A percentile compares a stretch with the other conserved stretches of the same genome.
These are phyloP conservation scores for Cercospora berteroae DNA, from an alignment of 2,329 filamentous ascomycete genomes.

Conservation along the genomic window DNA sequence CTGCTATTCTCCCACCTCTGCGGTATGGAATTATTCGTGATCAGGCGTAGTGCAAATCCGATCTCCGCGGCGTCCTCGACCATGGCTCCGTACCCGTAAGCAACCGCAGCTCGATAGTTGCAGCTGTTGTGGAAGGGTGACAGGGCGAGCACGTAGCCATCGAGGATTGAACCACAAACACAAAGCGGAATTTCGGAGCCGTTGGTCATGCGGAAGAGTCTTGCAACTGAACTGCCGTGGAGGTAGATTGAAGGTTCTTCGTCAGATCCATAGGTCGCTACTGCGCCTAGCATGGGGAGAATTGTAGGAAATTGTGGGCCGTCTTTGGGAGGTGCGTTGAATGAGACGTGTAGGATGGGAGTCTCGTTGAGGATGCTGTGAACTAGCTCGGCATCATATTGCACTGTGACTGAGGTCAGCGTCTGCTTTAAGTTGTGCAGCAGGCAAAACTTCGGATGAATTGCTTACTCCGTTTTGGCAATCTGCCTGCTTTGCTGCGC, in stretches of 20 bases:
- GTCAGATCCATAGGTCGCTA: conserved; percentile 68
- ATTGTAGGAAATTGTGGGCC: conserved; percentile 67
- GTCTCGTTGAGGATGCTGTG: conserved; percentile 72
- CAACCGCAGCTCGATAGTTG: conserved; percentile 75
- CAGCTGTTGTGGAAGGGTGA: conserved; percentile 80
- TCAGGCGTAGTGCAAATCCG: conserved; percentile 71
- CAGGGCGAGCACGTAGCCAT: conserved; percentile 75
- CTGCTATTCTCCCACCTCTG: conserved; percentile 68
- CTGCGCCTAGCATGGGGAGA: conserved; percentile 82
- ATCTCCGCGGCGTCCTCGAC: conserved; percentile 75
- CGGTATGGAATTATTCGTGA: conserved; percentile 71
- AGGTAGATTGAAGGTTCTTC: conserved; percentile 70
- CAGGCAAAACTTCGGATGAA: neutral
- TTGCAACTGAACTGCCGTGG: conserved; percentile 78
- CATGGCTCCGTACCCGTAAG: conserved; percentile 70
- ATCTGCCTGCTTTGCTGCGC: conserved; percentile 32
- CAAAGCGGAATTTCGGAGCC: conserved; percentile 60
- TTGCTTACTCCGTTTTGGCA: conserved; percentile 31
- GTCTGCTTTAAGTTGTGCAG: neutral
- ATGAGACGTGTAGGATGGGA: conserved; percentile 78
- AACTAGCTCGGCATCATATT: conserved; percentile 70
- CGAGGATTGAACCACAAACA: conserved; percentile 69
- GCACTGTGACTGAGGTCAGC: conserved; percentile 47
- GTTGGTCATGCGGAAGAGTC: conserved; percentile 66
- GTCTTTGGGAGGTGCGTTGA: conserved; percentile 56